Evolutionary conservation across 352 stramenopile species (phyloP).

Genomic region (Phytopythium aichiense): DNA sequence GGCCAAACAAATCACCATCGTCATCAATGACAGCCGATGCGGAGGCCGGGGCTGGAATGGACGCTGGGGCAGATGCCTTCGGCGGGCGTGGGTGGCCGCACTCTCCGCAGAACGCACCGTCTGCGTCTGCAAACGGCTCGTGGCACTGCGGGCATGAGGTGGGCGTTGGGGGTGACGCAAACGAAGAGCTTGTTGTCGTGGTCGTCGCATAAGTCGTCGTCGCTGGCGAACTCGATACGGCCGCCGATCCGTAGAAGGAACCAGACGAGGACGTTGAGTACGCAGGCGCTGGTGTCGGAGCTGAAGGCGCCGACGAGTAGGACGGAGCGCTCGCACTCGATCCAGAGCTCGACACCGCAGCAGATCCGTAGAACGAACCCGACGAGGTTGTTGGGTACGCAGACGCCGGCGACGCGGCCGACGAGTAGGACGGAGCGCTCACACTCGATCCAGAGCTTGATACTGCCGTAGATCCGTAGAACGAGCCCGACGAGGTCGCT

Average conservation of each 20-base stretch:
- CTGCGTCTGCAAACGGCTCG: constrained; percentile 44
- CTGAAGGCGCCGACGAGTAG: constrained; percentile 9
- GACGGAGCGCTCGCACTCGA: constrained; percentile 13
- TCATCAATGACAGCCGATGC: constrained; percentile 19
- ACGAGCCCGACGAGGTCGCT: constrained; percentile 6
- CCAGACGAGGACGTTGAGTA: constrained; percentile 4
- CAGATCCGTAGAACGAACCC: constrained; percentile 12
- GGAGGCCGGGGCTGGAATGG: neutral
- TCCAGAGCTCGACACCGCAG: constrained; percentile 11
- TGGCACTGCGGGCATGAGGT: constrained; percentile 44
- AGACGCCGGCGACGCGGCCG: constrained; percentile 2
- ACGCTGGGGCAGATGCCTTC: constrained; percentile 6
- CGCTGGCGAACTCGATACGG: constrained; percentile 9
- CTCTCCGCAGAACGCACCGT: constrained; percentile 68
- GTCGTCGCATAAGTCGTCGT: constrained; percentile 9
- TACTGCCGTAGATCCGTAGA: constrained; percentile 13
- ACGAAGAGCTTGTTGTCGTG: constrained; percentile 10
- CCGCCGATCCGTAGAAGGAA: constrained; percentile 13
- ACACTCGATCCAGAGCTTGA: constrained; percentile 11
- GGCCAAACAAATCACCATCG: constrained; percentile 59
- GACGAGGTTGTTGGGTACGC: constrained; percentile 8
- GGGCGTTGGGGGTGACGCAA: neutral
- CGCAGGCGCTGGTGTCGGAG: neutral
- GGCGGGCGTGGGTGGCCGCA: constrained; percentile 51
- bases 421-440: constrained; percentile 13